Conservation (phyloP, 176 grass and related monocot species). For the Themeda triandra region DNA sequence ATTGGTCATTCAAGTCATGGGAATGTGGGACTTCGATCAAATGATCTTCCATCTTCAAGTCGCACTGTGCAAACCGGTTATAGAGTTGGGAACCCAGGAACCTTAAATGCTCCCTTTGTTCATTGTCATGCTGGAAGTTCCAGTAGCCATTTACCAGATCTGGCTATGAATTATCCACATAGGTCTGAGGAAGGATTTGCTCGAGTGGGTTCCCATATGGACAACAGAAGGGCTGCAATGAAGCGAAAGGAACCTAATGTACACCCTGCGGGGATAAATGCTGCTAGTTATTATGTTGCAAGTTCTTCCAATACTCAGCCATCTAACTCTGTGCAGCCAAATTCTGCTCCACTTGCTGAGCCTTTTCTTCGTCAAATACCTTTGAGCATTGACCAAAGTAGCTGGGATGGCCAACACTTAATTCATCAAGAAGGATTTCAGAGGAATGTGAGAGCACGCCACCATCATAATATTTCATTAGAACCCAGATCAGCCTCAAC, state of each 20-base stretch:
- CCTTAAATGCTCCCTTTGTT: conserved; percentile 32
- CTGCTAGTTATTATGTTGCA: conserved; percentile 34
- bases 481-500: conserved; percentile 29
- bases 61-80: background rate
- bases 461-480: conserved; percentile 27
- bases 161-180: conserved; percentile 23
- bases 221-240: conserved; percentile 30
- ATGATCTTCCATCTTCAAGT: conserved; percentile 42
- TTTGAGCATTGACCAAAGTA: conserved; percentile 29
- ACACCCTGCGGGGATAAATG: conserved; percentile 11
- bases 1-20: conserved; percentile 15
- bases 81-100: conserved; percentile 16
- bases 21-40: conserved; percentile 25
- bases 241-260: conserved; percentile 47
- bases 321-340: conserved; percentile 31
- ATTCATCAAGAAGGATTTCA: conserved; percentile 37
- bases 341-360: conserved; percentile 24
- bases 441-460: conserved; percentile 68
- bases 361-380: conserved; percentile 13
- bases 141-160: conserved; percentile 11
- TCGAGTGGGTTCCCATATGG: conserved; percentile 24
- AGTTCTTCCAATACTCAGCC: conserved; percentile 53
- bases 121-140: conserved; percentile 31
- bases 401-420: conserved; percentile 26
- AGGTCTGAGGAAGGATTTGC: conserved; percentile 26